Evolutionary conservation across 352 stramenopile species (phyloP).

Genomic region (Phytophthora hybrid): DNA sequence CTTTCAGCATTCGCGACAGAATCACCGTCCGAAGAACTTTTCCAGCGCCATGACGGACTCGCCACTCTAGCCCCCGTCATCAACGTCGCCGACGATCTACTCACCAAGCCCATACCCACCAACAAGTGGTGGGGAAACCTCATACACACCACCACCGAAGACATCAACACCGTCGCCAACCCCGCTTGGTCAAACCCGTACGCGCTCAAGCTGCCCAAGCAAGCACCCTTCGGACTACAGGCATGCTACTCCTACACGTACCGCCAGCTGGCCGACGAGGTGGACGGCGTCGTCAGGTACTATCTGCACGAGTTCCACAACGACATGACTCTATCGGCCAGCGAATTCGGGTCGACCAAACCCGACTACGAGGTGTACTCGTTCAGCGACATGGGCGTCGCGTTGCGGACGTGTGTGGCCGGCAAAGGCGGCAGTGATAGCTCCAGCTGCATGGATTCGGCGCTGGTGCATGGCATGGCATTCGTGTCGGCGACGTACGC

Average conservation of each 20-base stretch:
- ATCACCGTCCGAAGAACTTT: slow-evolving; percentile 45
- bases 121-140: slow-evolving; percentile 81
- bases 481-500: slow-evolving; percentile 60
- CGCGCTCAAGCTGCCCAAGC: slow-evolving; percentile 50
- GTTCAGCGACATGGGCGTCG: slow-evolving; percentile 63
- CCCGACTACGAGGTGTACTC: slow-evolving; percentile 59
- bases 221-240: slow-evolving; percentile 49
- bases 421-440: slow-evolving; percentile 23
- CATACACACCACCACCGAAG: slow-evolving; percentile 58
- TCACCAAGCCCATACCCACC: slow-evolving; percentile 56
- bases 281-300: slow-evolving; percentile 53
- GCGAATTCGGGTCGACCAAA: slow-evolving; percentile 45
- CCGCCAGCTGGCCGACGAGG: slow-evolving; percentile 42
- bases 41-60: slow-evolving; percentile 50
- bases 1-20: slow-evolving; percentile 45
- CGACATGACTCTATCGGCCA: slow-evolving; percentile 60
- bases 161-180: slow-evolving; percentile 46
- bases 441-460: slow-evolving; percentile 47
- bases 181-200: slow-evolving; percentile 69
- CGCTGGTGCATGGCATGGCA: slow-evolving; percentile 61
- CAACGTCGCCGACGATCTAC: slow-evolving; percentile 46
- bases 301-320: slow-evolving; percentile 62
- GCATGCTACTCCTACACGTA: slow-evolving; percentile 61
- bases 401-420: slow-evolving; percentile 46
- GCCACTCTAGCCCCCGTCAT: slow-evolving; percentile 52